A percentile compares a stretch with the other conserved stretches of the same genome.
Evolutionary conservation across 371 early-diverging fungal species (phyloP).

Genomic region (Chytridium lagenaria): DNA sequence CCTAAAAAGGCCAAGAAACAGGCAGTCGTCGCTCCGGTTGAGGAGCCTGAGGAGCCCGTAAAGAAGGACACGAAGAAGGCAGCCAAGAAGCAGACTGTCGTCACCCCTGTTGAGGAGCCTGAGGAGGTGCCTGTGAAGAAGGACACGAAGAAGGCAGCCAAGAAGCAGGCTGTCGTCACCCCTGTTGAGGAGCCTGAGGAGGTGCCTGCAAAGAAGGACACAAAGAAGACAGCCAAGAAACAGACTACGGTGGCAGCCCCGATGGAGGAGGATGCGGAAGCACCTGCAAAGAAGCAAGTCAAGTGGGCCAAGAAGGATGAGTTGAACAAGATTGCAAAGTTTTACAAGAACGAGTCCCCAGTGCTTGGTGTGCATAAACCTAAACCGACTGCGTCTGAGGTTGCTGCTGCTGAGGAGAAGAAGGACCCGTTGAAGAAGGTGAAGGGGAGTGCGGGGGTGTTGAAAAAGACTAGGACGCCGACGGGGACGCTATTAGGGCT

Average conservation of each 20-base stretch:
- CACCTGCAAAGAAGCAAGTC: background rate
- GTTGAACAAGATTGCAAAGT: conserved; percentile 3
- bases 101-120: too few species aligned
- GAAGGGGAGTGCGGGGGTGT: background rate
- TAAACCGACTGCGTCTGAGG: background rate
- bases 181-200: background rate
- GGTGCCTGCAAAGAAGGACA: background rate
- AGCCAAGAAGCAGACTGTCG: too few species aligned
- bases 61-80: too few species aligned
- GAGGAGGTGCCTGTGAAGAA: too few species aligned
- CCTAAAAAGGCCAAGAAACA: too few species aligned
- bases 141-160: conserved; percentile 66
- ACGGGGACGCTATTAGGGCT: background rate
- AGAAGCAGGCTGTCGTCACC: conserved; percentile 36
- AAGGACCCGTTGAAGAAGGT: background rate
- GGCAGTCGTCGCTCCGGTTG: too few species aligned
- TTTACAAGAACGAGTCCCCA: background rate
- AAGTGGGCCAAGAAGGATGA: conserved; percentile 10
- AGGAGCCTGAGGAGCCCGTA: too few species aligned
- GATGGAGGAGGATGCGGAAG: background rate
- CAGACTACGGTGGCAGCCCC: background rate
- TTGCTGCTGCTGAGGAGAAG: background rate
- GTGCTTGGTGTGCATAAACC: background rate
- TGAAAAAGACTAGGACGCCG: background rate
- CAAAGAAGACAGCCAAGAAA: background rate